These are phyloP conservation scores for Perilla frutescens DNA, from an alignment of 257 asterid genomes.

Conservation along the genomic window DNA sequence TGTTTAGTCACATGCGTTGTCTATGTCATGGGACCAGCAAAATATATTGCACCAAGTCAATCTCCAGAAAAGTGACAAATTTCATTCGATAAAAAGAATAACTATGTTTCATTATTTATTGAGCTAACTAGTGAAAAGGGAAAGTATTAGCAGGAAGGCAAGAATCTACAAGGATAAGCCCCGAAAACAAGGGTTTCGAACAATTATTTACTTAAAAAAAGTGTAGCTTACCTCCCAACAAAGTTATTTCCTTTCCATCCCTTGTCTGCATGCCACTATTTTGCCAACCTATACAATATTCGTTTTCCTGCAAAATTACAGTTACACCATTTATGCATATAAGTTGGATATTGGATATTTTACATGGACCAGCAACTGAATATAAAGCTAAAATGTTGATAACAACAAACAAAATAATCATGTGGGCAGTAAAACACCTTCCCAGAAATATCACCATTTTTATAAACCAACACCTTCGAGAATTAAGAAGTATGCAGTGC, in stretches of 20 bases:
- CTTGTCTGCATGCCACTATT: constrained; percentile 57
- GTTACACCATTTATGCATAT: not conserved
- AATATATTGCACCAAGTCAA: not conserved
- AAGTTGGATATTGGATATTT: not conserved
- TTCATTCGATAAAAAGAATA: not conserved
- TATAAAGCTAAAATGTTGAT: not conserved
- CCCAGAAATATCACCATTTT: not conserved
- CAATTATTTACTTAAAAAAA: not conserved
- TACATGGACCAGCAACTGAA: not conserved
- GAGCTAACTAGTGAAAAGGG: not conserved
- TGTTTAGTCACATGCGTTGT: not conserved
- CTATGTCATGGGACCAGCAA: not conserved
- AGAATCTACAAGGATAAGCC: not conserved
- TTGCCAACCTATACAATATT: constrained; percentile 81
- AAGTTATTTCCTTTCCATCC: constrained; percentile 63
- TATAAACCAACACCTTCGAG: not conserved
- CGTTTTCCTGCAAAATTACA: constrained; percentile 51
- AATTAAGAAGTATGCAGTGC: not conserved
- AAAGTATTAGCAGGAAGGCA: not conserved
- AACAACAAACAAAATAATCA: not conserved
- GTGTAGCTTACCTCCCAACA: constrained; percentile 68
- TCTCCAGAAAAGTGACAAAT: not conserved
- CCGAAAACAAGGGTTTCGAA: not conserved
- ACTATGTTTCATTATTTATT: not conserved
- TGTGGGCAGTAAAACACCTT: not conserved